A percentile compares a stretch with the other conserved stretches of the same genome.
phyloP scores from a whole-genome alignment of 768 basidiomycete species.

The Tephrocybe sp. region DNA sequence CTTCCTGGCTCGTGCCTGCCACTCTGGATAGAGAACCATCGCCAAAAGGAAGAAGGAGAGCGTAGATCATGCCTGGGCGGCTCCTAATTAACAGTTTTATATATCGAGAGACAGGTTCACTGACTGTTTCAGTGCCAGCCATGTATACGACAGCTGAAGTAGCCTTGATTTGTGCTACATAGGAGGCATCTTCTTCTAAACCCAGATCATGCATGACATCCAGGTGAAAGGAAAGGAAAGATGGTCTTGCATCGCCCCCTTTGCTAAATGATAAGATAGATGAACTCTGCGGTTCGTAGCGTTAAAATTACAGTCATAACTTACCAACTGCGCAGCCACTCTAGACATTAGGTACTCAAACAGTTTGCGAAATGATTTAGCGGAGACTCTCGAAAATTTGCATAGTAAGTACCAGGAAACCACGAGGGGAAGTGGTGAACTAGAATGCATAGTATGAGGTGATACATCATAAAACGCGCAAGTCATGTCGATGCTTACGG shows the following conservation, averaged over 20 bases:
- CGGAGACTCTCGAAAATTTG: conserved; percentile 5
- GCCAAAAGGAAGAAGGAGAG: too few relatives aligned
- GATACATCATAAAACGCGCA: neutral
- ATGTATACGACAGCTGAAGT: conserved; percentile 16
- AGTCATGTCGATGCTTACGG: neutral
- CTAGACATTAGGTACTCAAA: conserved; percentile 2
- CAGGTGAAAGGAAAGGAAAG: conserved; percentile 16
- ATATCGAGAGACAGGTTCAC: too few relatives aligned
- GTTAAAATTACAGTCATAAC: too few relatives aligned
- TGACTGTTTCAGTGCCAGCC: conserved; percentile 17
- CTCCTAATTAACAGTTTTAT: too few relatives aligned
- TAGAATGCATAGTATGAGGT: neutral
- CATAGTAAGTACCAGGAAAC: conserved; percentile 17
- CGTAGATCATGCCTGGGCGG: too few relatives aligned
- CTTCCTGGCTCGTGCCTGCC: conserved; percentile 15
- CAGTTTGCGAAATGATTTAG: neutral
- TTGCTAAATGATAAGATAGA: too few relatives aligned
- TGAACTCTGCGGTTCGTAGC: too few relatives aligned
- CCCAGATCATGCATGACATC: conserved; percentile 6
- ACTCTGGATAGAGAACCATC: conserved; percentile 20
- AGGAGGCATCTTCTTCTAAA: too few relatives aligned
- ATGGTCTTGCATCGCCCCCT: too few relatives aligned
- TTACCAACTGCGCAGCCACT: conserved; percentile 5
- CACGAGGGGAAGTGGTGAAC: conserved; percentile 16
- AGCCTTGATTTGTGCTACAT: conserved; percentile 18